Evolutionary conservation across 441 rosid genomes (phyloP).

Genomic region (Adansonia rubrostipa): DNA sequence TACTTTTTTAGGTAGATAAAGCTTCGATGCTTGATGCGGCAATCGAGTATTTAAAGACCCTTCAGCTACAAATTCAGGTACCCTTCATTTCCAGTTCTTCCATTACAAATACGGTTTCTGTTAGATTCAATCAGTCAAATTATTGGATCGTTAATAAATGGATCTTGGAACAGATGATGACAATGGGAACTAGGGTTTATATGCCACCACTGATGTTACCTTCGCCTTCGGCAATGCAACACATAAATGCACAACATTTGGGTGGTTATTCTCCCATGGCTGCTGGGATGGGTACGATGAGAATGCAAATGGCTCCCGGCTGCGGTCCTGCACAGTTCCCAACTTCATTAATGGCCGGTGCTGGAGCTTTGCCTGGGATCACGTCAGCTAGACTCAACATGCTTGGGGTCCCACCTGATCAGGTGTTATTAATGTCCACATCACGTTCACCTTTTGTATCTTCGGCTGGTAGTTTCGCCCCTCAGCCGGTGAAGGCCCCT

Average conservation of each 20-base stretch:
- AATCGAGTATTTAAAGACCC: constrained; percentile 57
- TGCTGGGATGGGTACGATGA: constrained; percentile 35
- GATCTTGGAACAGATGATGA: constrained; percentile 51
- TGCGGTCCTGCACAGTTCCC: constrained; percentile 38
- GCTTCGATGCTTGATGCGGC: constrained; percentile 60
- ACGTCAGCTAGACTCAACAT: constrained; percentile 22
- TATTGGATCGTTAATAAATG: neutral
- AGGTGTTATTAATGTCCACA: constrained; percentile 37
- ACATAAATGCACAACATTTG: constrained; percentile 34
- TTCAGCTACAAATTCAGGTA: constrained; percentile 66
- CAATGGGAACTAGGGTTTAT: constrained; percentile 45
- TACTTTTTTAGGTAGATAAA: constrained; percentile 45
- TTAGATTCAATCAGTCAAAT: neutral
- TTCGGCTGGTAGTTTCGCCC: constrained; percentile 26
- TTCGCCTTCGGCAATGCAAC: constrained; percentile 35
- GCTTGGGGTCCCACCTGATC: constrained; percentile 34
- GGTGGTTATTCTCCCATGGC: constrained; percentile 44
- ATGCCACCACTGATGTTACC: constrained; percentile 49
- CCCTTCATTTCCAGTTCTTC: neutral
- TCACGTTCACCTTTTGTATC: constrained; percentile 35
- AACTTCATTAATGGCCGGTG: constrained; percentile 29
- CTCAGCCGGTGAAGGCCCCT: constrained; percentile 24
- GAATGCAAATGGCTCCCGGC: constrained; percentile 41
- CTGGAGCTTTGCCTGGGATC: constrained; percentile 26
- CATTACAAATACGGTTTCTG: neutral